These are phyloP conservation scores for Dioscorea dumetorum DNA, from an alignment of 106 monocot species.

Conservation along the genomic window DNA sequence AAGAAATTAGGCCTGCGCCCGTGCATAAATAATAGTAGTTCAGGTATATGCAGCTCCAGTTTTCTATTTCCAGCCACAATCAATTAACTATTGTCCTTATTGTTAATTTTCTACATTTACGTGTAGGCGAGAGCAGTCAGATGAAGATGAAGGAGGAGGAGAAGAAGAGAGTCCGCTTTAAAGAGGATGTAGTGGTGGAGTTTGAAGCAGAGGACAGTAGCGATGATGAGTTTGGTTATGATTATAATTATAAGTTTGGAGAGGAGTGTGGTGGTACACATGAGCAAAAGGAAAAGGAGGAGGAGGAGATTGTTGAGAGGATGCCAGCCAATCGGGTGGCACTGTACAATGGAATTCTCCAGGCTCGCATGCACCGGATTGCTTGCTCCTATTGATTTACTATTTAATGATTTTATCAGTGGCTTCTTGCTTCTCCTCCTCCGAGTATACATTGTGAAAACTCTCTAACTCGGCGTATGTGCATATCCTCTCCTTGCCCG, in stretches of 20 bases:
- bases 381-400: slow-evolving; percentile 7
- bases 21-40: slow-evolving; percentile 6
- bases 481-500: too few species aligned
- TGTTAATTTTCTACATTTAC: too few species aligned
- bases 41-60: too few species aligned
- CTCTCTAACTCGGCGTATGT: too few species aligned
- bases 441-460: too few species aligned
- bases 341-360: slow-evolving; percentile 41
- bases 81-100: too few species aligned
- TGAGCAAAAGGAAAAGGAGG: neutral
- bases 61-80: too few species aligned
- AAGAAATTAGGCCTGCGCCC: neutral
- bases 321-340: slow-evolving; percentile 47
- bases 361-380: slow-evolving; percentile 20
- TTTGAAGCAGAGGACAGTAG: neutral
- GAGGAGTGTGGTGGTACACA: too few species aligned
- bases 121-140: too few species aligned
- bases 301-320: neutral
- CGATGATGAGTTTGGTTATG: neutral
- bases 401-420: too few species aligned
- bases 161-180: neutral
- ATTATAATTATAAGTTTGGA: too few species aligned
- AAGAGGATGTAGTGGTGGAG: neutral
- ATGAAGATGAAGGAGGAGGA: neutral
- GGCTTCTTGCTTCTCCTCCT: too few species aligned